Evolutionary conservation across 2,329 filamentous ascomycete genomes (phyloP).

Genomic region (Juglanconis oblonga): DNA sequence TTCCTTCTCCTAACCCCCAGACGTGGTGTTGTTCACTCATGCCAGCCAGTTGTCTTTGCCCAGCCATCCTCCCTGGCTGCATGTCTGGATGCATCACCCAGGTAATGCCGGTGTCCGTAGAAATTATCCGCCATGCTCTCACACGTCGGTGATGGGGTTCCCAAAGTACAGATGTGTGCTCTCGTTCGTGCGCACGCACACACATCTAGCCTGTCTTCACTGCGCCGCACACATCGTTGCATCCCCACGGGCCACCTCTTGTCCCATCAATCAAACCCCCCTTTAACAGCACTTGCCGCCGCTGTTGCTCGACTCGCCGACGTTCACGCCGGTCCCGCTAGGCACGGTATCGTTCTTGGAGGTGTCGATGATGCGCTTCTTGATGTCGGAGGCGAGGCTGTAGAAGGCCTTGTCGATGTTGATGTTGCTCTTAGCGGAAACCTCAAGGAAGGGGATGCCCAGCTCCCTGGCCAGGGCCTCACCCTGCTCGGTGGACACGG

Average conservation of each 20-base stretch:
- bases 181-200: neutral
- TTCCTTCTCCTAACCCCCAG: too few species aligned
- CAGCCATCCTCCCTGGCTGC: neutral
- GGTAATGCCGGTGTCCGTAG: neutral
- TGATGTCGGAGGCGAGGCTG: constrained; percentile 91
- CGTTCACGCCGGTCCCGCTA: constrained; percentile 61
- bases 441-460: constrained; percentile 96
- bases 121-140: neutral
- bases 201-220: neutral
- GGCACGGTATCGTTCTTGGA: constrained; percentile 69
- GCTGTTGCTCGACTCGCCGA: constrained; percentile 59
- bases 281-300: constrained; percentile 74
- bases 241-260: neutral
- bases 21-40: neutral
- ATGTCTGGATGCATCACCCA: neutral
- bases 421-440: constrained; percentile 98
- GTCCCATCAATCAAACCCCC: neutral
- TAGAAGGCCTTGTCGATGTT: constrained; percentile 99
- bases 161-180: neutral
- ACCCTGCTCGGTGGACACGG: constrained; percentile 87
- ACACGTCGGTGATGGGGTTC: neutral
- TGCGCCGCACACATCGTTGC: neutral
- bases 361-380: constrained; percentile 95
- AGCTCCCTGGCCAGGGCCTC: constrained; percentile 93
- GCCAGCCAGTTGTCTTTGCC: neutral